Base-by-base conservation (phyloP, 2,329 filamentous ascomycete genomes). In the Grosmannia serpens region DNA sequence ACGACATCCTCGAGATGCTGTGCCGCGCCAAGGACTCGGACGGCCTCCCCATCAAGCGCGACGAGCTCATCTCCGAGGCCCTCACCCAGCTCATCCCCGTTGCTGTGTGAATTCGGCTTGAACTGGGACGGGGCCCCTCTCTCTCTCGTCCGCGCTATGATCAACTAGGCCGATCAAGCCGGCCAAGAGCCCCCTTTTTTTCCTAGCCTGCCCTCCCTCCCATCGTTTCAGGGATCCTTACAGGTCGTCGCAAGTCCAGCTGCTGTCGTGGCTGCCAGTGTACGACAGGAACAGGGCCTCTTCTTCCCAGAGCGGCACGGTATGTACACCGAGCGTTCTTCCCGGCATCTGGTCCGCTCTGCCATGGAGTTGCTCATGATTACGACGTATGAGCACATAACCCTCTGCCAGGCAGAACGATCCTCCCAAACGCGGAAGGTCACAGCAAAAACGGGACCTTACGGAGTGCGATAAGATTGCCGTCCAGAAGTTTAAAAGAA, bases 1-100 rank as follows among this genome's bases (percentile, higher is more conserved):
- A 62, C 15, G 60, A 62, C 52, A 62, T 62, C 13, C 55, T 62
- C 13, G 56, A 60, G 38, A 62, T 62, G 60, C 59, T 62, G 17
- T 57, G 54, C 29, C 54, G 53, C 2, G 59, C 58, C 31, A 60
- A 62, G 31, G 59, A 60, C 35, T 22, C 24, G 2, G 46, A 56
- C 20, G 60, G 59, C 24, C 24, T 51, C 11, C 56, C 57, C 2
- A 62, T 62, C 26, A 46, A 54, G 26, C 60, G 60, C 5, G 38
- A 51, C 2, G 60, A 62, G 26, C 57, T 62, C 11, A 59, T 60
- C 17, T 60, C 60, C 1, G 60, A 62, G 33, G 60, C 60, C 9
- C 57, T 62, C 29, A 62, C 60, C 6, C 60, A 62, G 55, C 59
- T 62, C 24, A 62, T 62, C 13, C n/a, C 35, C 35, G 35, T 38